Evolutionary conservation across 1,139 yeast genomes (phyloP).

Genomic region (Zygoascus meyerae): DNA sequence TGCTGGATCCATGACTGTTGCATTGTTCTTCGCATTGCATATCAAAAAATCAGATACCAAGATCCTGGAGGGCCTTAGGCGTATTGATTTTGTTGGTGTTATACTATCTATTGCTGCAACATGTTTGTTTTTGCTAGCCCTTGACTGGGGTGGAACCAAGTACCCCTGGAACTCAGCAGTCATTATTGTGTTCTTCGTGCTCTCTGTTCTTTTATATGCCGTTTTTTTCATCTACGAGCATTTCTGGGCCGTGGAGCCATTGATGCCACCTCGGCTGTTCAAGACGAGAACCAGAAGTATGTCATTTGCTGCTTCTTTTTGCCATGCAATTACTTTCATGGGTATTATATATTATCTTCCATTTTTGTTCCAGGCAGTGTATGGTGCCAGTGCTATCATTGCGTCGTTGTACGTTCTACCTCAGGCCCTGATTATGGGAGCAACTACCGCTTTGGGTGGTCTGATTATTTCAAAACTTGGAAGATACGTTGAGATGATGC

Average conservation of each 20-base stretch:
- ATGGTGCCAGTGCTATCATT: slow-evolving; percentile 29
- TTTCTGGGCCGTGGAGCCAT: slow-evolving; percentile 46
- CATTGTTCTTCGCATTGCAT: slow-evolving; percentile 37
- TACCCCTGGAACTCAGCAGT: slow-evolving; percentile 50
- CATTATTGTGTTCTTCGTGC: slow-evolving; percentile 46
- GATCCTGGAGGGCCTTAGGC: slow-evolving; percentile 36
- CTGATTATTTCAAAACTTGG: slow-evolving; percentile 19
- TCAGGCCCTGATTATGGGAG: slow-evolving; percentile 24
- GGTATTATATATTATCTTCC: slow-evolving; percentile 42
- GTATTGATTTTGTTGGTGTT: slow-evolving; percentile 45
- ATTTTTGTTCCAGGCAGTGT: slow-evolving; percentile 49
- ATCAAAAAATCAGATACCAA: slow-evolving; percentile 47
- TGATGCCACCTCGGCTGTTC: slow-evolving; percentile 43
- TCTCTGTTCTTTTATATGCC: slow-evolving; percentile 38
- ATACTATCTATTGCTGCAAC: slow-evolving; percentile 39
- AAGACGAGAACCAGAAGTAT: slow-evolving; percentile 30
- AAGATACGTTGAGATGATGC: slow-evolving; percentile 19
- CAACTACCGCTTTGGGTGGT: slow-evolving; percentile 24
- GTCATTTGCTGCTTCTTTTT: slow-evolving; percentile 36
- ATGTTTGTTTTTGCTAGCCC: slow-evolving; percentile 42
- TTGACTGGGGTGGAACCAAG: slow-evolving; percentile 47
- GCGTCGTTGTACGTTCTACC: slow-evolving; percentile 25
- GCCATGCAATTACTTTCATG: slow-evolving; percentile 44
- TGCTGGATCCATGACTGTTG: slow-evolving; percentile 49
- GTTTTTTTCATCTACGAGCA: slow-evolving; percentile 36